These are phyloP conservation scores for Paramecium tetraurelia DNA, from an alignment of 73 alveolate species.

Conservation along the genomic window DNA sequence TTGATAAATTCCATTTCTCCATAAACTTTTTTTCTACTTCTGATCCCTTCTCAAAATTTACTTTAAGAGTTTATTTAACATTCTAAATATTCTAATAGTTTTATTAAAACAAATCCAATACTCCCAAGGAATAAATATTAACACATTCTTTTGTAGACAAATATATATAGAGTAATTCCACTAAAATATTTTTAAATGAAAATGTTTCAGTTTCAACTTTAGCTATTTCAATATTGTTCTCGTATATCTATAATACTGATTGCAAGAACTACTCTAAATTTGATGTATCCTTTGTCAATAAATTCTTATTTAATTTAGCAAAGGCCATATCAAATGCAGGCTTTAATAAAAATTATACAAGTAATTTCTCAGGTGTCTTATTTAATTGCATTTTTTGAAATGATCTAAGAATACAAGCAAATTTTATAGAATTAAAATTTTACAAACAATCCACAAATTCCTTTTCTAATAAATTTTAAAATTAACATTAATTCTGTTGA, in stretches of 20 bases:
- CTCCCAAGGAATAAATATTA: slow-evolving; percentile 22
- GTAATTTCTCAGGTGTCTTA: slow-evolving; percentile 19
- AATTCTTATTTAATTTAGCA: neutral
- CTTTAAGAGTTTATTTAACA: neutral
- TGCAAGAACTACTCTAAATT: neutral
- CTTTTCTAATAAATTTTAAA: slow-evolving; percentile 3
- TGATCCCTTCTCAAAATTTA: slow-evolving; percentile 14
- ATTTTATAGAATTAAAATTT: neutral
- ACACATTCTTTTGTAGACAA: slow-evolving; percentile 12
- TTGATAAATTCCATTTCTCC: slow-evolving; percentile 43
- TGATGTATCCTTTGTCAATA: neutral
- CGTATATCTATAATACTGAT: neutral
- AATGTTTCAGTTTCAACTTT: neutral
- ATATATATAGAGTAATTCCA: slow-evolving; percentile 8
- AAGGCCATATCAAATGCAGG: neutral
- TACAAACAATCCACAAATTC: slow-evolving; percentile 1
- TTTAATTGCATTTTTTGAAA: neutral
- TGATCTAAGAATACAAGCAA: neutral
- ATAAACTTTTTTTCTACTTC: neutral
- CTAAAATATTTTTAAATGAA: neutral
- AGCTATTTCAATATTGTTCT: neutral
- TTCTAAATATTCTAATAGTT: neutral
- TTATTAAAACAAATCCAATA: neutral
- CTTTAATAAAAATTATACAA: neutral
- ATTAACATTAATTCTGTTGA: neutral